Evolutionary conservation across 2,329 filamentous ascomycete species (phyloP), one percentile per base, ranked within the genome.

Genomic region (Neofusicoccum ribis): DNA sequence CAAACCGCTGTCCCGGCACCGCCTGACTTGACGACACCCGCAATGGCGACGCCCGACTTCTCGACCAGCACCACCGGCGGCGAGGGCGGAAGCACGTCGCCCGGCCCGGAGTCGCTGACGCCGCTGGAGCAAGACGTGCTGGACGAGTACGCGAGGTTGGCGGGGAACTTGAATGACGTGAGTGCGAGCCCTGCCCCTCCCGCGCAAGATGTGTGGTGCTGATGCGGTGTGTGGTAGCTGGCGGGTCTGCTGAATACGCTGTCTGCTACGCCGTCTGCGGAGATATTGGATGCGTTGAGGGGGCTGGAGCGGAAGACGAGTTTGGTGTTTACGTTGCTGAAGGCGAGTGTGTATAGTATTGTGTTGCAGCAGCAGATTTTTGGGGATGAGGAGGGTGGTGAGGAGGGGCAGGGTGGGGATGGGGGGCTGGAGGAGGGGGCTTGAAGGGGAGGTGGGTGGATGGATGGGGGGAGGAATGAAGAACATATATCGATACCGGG

Each of bases 291-390:
- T 77, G 90, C 91, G 8, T 83, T 99, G 71, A 85, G 95, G 63
- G 89, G 93, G 49, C 83, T 99, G 63, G 95, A 99, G 83, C 85
- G 95, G 71, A 97, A 98, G 83, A 97, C 94, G 49, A 93, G 92
- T 70, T 83, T 97, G 63, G 94, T 97, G 23, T 98, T 96, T 79
- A 99, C 95, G 68, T 80, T 98, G 75, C 85, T 99, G 75, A 99
- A 99, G 83, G 94, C 95, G 17, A 98, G 94, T 78, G 95, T 99
- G 69, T 99, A 99, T 81, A 96, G 91, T 76, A 99, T 99, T 81
- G 93, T 99, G 67, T 79, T 99, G 82, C 94, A 99, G 85, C 94
- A 98, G 85, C 92, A 98, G 85, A 92, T 96, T 72, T 89, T 90
- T 68, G 91, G 89, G 79, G 90, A 87, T 56, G 83, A 84, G 70